phyloP scores from a whole-genome alignment of 306 rosid species.

The Fragaria vesca region DNA sequence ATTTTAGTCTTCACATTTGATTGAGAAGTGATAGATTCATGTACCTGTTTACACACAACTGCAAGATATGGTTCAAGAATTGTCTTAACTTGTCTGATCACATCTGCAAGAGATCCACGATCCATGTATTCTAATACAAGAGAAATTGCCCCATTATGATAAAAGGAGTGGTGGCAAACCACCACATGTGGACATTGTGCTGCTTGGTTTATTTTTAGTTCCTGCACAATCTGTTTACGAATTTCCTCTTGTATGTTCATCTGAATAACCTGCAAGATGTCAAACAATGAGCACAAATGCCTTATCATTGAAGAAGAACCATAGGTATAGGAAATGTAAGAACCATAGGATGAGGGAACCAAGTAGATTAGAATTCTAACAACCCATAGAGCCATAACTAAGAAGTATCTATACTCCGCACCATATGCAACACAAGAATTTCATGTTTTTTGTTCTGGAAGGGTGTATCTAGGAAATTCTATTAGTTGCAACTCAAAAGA shows the following conservation, averaged over 20 bases:
- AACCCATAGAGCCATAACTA: background rate
- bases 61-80: slow-evolving; percentile 99
- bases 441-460: no score
- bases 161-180: slow-evolving; percentile 92
- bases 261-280: slow-evolving; percentile 73
- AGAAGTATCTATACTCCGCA: background rate
- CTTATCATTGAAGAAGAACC: background rate
- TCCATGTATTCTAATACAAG: slow-evolving; percentile 98
- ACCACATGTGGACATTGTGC: slow-evolving; percentile 95
- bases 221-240: slow-evolving; percentile 97
- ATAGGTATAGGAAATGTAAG: background rate
- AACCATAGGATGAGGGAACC: background rate
- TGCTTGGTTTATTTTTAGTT: slow-evolving; percentile 94
- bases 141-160: slow-evolving; percentile 86
- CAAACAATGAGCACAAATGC: background rate
- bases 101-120: slow-evolving; percentile 90
- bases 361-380: background rate
- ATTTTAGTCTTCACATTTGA: background rate
- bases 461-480: background rate
- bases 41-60: slow-evolving; percentile 95
- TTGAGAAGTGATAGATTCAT: slow-evolving; percentile 11
- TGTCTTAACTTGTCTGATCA: slow-evolving; percentile 82
- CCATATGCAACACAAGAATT: background rate
- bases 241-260: slow-evolving; percentile 96
- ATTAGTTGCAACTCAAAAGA: background rate